phyloP scores from a whole-genome alignment of 768 basidiomycete genomes.

The Mycena vulgaris region DNA sequence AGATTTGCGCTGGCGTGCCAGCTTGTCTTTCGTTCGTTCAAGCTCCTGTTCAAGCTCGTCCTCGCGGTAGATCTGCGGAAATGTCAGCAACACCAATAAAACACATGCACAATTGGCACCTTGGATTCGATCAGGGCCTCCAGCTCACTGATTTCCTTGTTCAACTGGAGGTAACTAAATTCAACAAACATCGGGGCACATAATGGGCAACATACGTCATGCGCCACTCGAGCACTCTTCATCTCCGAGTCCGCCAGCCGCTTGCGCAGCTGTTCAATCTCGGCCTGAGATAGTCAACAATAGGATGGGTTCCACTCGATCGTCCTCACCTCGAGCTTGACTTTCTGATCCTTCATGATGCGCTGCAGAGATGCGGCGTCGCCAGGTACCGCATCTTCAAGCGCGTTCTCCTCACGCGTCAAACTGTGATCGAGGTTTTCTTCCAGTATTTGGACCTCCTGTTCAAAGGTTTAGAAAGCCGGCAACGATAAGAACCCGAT shows the following conservation, averaged over 20 bases:
- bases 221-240: constrained; percentile 78
- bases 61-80: constrained; percentile 85
- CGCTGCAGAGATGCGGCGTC: constrained; percentile 61
- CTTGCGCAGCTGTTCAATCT: constrained; percentile 80
- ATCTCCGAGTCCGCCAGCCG: constrained; percentile 79
- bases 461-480: constrained; percentile 23
- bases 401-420: constrained; percentile 63
- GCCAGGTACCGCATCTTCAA: constrained; percentile 41
- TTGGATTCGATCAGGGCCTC: constrained; percentile 96
- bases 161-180: constrained; percentile 67
- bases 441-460: constrained; percentile 87
- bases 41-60: constrained; percentile 92
- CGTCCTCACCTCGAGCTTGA: constrained; percentile 68
- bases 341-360: constrained; percentile 62
- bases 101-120: constrained; percentile 56
- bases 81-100: constrained; percentile 12
- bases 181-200: neutral
- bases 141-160: constrained; percentile 93
- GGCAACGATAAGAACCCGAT: neutral
- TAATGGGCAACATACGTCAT: constrained; percentile 67
- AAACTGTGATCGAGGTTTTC: constrained; percentile 78
- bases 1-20: constrained; percentile 74
- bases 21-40: constrained; percentile 81
- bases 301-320: neutral
- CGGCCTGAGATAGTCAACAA: constrained; percentile 56